Percentiles rank a stretch among this genome's conserved stretches.
Conservation (phyloP, 257 asterid genomes). For the Pogostemon cablin region DNA sequence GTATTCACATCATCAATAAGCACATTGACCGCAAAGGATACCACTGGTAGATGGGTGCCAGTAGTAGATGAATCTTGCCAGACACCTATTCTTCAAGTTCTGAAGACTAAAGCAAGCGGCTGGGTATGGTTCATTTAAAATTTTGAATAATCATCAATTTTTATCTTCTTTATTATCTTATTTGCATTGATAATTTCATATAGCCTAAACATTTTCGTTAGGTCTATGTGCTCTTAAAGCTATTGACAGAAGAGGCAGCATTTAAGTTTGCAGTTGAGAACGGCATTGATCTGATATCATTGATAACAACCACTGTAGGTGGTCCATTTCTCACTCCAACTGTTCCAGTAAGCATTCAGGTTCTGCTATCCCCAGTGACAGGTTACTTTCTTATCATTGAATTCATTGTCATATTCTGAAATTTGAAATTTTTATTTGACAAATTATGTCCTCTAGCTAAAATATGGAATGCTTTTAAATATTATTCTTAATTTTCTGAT, state of each 20-base stretch:
- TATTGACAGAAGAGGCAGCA: constrained; percentile 75
- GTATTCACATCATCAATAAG: constrained; percentile 82
- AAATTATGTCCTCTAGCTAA: not conserved
- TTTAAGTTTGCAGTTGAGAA: constrained; percentile 65
- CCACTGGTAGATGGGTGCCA: constrained; percentile 53
- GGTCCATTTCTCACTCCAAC: constrained; percentile 79
- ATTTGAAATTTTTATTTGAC: not conserved
- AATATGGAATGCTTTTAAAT: not conserved
- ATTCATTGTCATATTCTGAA: not conserved
- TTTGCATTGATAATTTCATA: not conserved
- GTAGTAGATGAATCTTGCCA: constrained; percentile 78
- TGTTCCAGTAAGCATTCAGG: constrained; percentile 76
- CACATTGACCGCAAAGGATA: constrained; percentile 77
- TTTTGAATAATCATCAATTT: not conserved
- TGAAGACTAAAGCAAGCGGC: constrained; percentile 71
- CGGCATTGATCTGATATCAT: constrained; percentile 64
- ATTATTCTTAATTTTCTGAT: not conserved
- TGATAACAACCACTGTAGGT: constrained; percentile 72
- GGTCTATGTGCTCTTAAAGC: constrained; percentile 74
- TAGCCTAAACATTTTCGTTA: constrained; percentile 24
- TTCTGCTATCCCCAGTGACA: constrained; percentile 75
- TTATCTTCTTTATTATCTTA: not conserved
- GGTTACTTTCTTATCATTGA: constrained; percentile 41
- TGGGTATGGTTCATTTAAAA: constrained; percentile 57
- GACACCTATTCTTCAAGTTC: constrained; percentile 46